These are phyloP conservation scores for Stromatinia cepivora DNA, from an alignment of 2,329 filamentous ascomycete genomes.

Conservation along the genomic window DNA sequence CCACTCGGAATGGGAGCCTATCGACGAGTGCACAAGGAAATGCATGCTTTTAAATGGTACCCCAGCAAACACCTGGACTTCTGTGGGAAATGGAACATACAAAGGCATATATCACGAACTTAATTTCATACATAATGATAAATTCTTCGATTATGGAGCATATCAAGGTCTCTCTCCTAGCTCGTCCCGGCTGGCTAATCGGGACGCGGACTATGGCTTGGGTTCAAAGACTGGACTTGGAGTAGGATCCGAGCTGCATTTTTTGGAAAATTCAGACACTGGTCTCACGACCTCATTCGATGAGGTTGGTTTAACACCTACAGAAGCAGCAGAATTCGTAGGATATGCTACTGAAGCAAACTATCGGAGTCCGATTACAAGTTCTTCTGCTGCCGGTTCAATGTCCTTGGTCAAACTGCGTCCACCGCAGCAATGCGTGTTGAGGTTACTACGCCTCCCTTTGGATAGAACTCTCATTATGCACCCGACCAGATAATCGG, in stretches of 20 bases:
- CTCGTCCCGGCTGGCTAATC: background rate
- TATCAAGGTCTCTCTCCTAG: background rate
- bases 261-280: background rate
- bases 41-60: background rate
- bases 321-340: no score
- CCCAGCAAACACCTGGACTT: background rate
- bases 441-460: background rate
- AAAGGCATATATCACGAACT: slow-evolving; percentile 2
- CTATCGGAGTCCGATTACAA: no score
- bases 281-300: background rate
- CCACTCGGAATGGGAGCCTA: background rate
- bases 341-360: no score
- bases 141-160: background rate
- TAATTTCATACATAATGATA: background rate
- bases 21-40: background rate
- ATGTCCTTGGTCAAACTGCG: background rate
- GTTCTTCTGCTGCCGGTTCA: no score
- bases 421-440: background rate
- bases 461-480: background rate
- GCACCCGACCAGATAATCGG: background rate
- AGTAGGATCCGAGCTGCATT: background rate
- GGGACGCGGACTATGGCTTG: background rate
- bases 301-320: background rate
- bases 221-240: background rate
- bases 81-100: background rate